These are phyloP conservation scores for Coriaria nepalensis DNA, from an alignment of 306 rosid species.

Conservation along the genomic window DNA sequence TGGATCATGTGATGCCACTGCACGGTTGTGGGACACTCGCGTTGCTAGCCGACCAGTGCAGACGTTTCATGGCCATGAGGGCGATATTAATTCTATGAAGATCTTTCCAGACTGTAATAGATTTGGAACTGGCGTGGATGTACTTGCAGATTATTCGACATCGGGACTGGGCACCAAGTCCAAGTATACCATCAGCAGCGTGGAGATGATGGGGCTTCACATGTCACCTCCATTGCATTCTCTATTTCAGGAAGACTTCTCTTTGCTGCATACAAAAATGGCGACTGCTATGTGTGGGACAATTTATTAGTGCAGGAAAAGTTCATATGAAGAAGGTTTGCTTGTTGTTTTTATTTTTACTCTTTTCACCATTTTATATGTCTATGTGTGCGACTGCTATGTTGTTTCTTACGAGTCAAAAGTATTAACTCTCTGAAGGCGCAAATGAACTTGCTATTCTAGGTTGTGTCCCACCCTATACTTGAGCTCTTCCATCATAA, in stretches of 20 bases:
- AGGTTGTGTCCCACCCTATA: too few species aligned
- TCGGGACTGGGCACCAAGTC: slow-evolving; percentile 89
- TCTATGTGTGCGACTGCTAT: too few species aligned
- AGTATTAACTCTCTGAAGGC: too few species aligned
- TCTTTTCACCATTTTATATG: too few species aligned
- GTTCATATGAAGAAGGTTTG: too few species aligned
- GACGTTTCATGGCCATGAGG: slow-evolving; percentile 78
- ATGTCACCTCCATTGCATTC: slow-evolving; percentile 79
- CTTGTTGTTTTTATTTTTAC: too few species aligned
- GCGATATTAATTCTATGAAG: slow-evolving; percentile 74
- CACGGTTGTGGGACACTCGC: slow-evolving; percentile 94
- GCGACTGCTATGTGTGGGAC: slow-evolving; percentile 86
- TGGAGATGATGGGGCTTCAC: slow-evolving; percentile 34
- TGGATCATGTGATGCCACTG: slow-evolving; percentile 91
- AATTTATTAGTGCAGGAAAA: slow-evolving; percentile 81
- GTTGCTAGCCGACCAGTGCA: slow-evolving; percentile 93
- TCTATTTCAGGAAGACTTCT: slow-evolving; percentile 95
- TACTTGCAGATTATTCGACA: slow-evolving; percentile 84
- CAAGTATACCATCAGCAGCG: slow-evolving; percentile 67
- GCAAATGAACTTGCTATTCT: too few species aligned
- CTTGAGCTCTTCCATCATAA: too few species aligned
- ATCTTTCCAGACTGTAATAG: slow-evolving; percentile 94
- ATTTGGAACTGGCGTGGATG: slow-evolving; percentile 93
- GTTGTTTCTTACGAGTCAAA: too few species aligned
- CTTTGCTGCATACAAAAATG: slow-evolving; percentile 78